Base-by-base conservation (phyloP, 2,329 filamentous ascomycete genomes). In the Ascochyta fabae region DNA sequence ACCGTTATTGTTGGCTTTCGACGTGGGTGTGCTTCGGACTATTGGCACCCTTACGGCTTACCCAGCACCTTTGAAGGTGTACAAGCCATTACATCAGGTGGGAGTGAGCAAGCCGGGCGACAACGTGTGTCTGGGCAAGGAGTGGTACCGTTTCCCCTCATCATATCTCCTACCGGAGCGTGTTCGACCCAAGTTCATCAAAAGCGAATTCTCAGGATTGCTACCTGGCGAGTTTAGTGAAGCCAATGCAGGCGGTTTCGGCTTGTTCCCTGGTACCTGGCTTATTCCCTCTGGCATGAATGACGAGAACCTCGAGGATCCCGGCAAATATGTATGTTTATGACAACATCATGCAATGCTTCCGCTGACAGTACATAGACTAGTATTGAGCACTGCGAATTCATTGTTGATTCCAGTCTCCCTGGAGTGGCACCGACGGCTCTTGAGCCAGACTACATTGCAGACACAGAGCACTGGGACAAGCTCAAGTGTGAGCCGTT, bases 101-200 rank as follows among this genome's bases (percentile, higher is more conserved):
- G 83, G 80, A 1, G 65, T 90, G 6, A 84, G 86, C 2, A 75
- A 78, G 0, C 73, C 79, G 2, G 90, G 88, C 15, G 88, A 91
- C 60, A 87, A 82, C 16, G 86, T 99, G 3, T 99, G 95, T 74
- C 85, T 96, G 35, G 92, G 91, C 26, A 99, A 98, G 73, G 95
- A 99, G 73, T 99, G 95, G 95, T 97, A 99, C 75, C 90, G 95
- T 33, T 98, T 97, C 72, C 94, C 95, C 1, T 94, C 90, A 0
- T 96, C 93, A 0, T 98, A 92, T 79, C 92, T 95, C 72, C 81
- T 99, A 3, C 94, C 95, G 0, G 81, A 87, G n/a, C 84, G 86
- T 45, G 90, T 95, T 80, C 88, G 86, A 61, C 89, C 91, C 66
- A 96, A 95, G 66, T 99, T 97, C 69, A 81, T 99, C 65, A 91